Evolutionary conservation across 257 asterid genomes (phyloP).

Genomic region (Solanum chilense): DNA sequence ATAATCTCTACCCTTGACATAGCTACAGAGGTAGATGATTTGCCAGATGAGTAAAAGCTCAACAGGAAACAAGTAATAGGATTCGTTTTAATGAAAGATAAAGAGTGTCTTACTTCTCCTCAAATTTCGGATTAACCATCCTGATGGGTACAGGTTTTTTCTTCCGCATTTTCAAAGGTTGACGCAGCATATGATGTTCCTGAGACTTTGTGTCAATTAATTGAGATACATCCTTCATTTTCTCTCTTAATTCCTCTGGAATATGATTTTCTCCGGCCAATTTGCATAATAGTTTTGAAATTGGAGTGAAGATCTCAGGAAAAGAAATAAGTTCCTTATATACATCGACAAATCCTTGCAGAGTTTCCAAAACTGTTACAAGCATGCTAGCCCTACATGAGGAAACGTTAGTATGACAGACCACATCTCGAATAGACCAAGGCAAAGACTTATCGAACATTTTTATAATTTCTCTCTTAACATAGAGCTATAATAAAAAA

Average conservation of each 20-base stretch:
- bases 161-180: conserved; percentile 63
- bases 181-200: conserved; percentile 55
- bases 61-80: neutral
- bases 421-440: neutral
- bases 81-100: neutral
- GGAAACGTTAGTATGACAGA: neutral
- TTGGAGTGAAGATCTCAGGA: conserved; percentile 76
- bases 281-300: conserved; percentile 33
- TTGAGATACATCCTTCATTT: conserved; percentile 28
- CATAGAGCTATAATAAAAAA: neutral
- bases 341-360: conserved; percentile 49
- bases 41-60: neutral
- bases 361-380: conserved; percentile 42
- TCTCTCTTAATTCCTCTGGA: conserved; percentile 45
- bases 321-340: conserved; percentile 54
- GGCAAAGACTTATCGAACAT: neutral
- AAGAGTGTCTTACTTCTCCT: conserved; percentile 45
- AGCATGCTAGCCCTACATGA: conserved; percentile 63
- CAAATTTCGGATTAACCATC: conserved; percentile 77
- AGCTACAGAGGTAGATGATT: conserved; percentile 38
- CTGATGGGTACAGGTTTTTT: conserved; percentile 39
- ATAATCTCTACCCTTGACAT: conserved; percentile 88
- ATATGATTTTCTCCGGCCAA: conserved; percentile 42
- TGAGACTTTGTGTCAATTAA: conserved; percentile 37
- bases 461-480: neutral